phyloP scores from a whole-genome alignment of 2,329 filamentous ascomycete genomes.

The Stagonosporopsis tanaceti region DNA sequence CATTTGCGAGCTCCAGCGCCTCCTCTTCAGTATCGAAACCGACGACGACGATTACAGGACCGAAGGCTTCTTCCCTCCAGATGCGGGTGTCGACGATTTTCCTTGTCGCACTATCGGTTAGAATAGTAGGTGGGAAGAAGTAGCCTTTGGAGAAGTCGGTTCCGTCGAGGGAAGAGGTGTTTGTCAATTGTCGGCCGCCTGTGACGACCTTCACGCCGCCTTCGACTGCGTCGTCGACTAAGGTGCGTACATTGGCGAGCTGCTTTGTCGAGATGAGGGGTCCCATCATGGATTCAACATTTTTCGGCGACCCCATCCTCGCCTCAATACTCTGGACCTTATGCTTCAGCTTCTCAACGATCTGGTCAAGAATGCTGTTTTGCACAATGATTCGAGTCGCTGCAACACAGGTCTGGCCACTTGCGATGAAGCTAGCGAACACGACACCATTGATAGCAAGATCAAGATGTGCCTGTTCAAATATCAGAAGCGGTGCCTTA shows the following conservation, averaged over 20 bases:
- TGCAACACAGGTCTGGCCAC: constrained; percentile 65
- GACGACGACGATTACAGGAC: constrained; percentile 60
- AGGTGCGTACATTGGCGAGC: constrained; percentile 45
- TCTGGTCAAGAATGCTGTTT: constrained; percentile 51
- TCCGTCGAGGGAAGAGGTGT: constrained; percentile 59
- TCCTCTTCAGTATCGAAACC: constrained; percentile 58
- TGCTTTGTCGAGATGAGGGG: constrained; percentile 67
- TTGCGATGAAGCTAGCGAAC: constrained; percentile 59
- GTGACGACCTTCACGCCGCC: constrained; percentile 54
- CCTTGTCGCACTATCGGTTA: constrained; percentile 39
- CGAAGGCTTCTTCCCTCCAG: constrained; percentile 61
- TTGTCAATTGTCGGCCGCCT: constrained; percentile 60
- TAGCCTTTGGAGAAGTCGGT: constrained; percentile 61
- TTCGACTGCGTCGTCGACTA: constrained; percentile 47
- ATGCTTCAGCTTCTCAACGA: constrained; percentile 50
- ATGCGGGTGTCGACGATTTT: constrained; percentile 48
- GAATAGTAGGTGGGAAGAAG: constrained; percentile 58
- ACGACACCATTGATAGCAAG: constrained; percentile 50
- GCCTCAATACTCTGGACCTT: constrained; percentile 61
- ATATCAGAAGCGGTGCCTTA: constrained; percentile 50
- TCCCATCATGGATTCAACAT: constrained; percentile 69
- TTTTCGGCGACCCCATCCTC: constrained; percentile 65
- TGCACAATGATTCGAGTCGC: constrained; percentile 64
- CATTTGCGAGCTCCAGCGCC: constrained; percentile 58
- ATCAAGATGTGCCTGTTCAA: constrained; percentile 48